Evolutionary conservation across 345 rosid species (phyloP).

Genomic region (Rhodamnia argentea): DNA sequence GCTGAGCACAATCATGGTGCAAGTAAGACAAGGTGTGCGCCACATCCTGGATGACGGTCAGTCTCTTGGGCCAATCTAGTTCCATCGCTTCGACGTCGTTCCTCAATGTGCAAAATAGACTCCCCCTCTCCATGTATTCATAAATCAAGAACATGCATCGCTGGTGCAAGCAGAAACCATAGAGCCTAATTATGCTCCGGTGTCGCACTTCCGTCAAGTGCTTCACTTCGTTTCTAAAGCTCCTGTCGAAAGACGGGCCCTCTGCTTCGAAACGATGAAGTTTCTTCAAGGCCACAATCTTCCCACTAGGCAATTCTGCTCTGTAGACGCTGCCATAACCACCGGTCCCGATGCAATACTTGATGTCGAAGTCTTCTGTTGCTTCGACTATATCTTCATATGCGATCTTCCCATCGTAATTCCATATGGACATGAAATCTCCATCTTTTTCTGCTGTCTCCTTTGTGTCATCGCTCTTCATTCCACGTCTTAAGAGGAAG

Average conservation of each 20-base stretch:
- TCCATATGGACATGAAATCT: background rate
- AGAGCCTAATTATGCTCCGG: background rate
- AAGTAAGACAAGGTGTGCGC: constrained; percentile 5
- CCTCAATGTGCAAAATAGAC: background rate
- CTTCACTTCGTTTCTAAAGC: background rate
- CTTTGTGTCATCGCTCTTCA: background rate
- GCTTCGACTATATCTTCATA: constrained; percentile 9
- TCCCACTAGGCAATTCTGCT: constrained; percentile 1
- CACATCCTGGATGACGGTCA: background rate
- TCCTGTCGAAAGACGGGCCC: background rate
- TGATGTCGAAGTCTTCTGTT: constrained; percentile 8
- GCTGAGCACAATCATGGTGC: constrained; percentile 7
- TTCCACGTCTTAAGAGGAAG: background rate
- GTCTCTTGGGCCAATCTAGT: constrained; percentile 2
- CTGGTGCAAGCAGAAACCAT: background rate
- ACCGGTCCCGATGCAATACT: constrained; percentile 12
- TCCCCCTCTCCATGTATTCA: constrained; percentile 1
- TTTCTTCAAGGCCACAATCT: constrained; percentile 11
- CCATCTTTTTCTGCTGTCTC: background rate
- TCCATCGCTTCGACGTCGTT: background rate
- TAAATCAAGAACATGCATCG: background rate
- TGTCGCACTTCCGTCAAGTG: constrained; percentile 1
- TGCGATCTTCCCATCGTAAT: constrained; percentile 10
- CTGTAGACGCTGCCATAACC: constrained; percentile 19
- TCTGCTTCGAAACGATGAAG: background rate